These are phyloP conservation scores for Massarina eburnea DNA, from an alignment of 2,329 filamentous ascomycete species.

Conservation along the genomic window DNA sequence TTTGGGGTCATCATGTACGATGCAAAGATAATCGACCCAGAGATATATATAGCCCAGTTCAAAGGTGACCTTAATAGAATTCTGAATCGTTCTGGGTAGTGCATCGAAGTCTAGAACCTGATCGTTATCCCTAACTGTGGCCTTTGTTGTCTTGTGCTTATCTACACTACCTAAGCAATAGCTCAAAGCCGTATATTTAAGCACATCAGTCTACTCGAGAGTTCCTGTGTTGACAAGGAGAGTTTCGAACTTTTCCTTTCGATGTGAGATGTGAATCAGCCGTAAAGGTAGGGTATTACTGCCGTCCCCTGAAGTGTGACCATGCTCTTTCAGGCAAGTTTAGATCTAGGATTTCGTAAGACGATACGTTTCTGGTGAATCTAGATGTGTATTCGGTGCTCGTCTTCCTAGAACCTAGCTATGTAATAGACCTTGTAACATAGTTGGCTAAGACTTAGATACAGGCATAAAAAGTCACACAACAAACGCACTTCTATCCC, in stretches of 20 bases:
- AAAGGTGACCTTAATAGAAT: constrained; percentile 10
- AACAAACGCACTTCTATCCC: neutral
- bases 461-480: neutral
- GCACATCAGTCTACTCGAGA: neutral
- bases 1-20: constrained; percentile 6
- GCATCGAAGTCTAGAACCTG: constrained; percentile 3
- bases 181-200: neutral
- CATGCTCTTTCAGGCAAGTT: neutral
- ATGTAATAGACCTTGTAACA: neutral
- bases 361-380: neutral
- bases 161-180: constrained; percentile 17
- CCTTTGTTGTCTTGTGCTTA: constrained; percentile 3
- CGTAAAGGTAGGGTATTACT: neutral
- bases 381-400: neutral
- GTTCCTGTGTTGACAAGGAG: neutral
- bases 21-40: constrained; percentile 8
- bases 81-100: constrained; percentile 13
- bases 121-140: neutral
- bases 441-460: neutral
- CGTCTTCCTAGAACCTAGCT: neutral
- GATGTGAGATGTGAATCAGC: neutral
- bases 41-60: constrained; percentile 2
- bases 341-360: neutral
- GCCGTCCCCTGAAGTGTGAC: neutral
- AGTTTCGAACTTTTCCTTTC: neutral